These are phyloP conservation scores for Cercophora newfieldiana DNA, from an alignment of 495 filamentous ascomycete species.

Conservation along the genomic window DNA sequence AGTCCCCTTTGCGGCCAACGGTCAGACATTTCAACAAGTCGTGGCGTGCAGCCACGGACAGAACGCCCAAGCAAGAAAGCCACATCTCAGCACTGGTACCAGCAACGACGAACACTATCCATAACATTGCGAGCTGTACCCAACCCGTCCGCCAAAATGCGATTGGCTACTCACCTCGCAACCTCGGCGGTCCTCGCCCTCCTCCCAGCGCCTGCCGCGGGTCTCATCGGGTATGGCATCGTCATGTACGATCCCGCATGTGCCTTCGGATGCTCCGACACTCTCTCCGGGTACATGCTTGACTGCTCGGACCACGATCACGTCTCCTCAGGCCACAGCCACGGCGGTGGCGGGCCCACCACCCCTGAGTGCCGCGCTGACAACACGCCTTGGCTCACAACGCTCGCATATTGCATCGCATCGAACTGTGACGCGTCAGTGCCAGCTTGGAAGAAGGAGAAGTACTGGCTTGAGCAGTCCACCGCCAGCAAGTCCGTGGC, in stretches of 20 bases:
- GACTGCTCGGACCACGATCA: slow-evolving; percentile 27
- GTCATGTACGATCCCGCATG: slow-evolving; percentile 37
- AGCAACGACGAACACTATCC: too few relatives aligned
- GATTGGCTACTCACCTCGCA: neutral
- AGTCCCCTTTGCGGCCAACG: too few relatives aligned
- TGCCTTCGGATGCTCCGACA: slow-evolving; percentile 34
- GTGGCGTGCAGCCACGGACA: too few relatives aligned
- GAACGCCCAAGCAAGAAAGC: too few relatives aligned
- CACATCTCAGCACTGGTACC: too few relatives aligned
- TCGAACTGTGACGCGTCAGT: slow-evolving; percentile 27
- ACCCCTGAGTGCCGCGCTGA: slow-evolving; percentile 37
- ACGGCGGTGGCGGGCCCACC: slow-evolving; percentile 25
- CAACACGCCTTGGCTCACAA: slow-evolving; percentile 37
- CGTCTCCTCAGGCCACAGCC: slow-evolving; percentile 16
- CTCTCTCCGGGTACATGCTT: slow-evolving; percentile 29
- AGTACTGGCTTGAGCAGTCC: slow-evolving; percentile 32
- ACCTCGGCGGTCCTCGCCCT: neutral
- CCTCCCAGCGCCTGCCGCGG: slow-evolving; percentile 1
- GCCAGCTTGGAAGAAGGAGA: slow-evolving; percentile 29
- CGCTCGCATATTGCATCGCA: slow-evolving; percentile 41
- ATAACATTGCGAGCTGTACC: too few relatives aligned
- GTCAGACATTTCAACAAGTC: too few relatives aligned
- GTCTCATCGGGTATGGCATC: slow-evolving; percentile 40
- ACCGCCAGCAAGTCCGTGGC: slow-evolving; percentile 9
- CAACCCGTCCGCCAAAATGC: neutral